phyloP scores from a whole-genome alignment of 352 stramenopile species.

The Phytophthora ramorum region DNA sequence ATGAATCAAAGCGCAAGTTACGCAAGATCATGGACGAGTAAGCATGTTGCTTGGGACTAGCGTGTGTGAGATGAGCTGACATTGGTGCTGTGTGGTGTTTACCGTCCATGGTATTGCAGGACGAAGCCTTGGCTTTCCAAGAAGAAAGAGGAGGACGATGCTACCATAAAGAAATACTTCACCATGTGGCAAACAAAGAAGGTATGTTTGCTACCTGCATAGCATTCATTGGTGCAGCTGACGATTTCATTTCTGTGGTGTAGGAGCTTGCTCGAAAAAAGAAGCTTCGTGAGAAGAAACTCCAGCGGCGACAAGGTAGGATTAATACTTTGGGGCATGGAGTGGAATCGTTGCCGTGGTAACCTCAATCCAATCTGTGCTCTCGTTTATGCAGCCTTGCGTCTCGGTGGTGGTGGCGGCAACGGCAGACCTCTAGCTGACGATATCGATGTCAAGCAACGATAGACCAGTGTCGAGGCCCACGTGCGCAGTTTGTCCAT shows the following conservation, averaged over 20 bases:
- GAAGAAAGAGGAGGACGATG: conserved; percentile 52
- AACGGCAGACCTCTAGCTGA: conserved; percentile 34
- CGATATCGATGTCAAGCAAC: conserved; percentile 32
- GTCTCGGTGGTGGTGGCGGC: conserved; percentile 27
- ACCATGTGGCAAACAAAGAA: conserved; percentile 73
- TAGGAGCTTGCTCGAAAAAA: conserved; percentile 77
- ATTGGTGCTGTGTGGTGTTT: conserved; percentile 4
- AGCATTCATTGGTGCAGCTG: not conserved
- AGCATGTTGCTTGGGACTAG: conserved; percentile 1
- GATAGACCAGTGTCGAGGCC: conserved; percentile 36
- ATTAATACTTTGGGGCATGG: not conserved
- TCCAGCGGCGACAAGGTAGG: conserved; percentile 65
- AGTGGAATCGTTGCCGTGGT: not conserved
- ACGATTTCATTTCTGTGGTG: not conserved
- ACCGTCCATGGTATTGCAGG: conserved; percentile 26
- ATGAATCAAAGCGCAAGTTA: conserved; percentile 67
- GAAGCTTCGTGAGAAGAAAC: conserved; percentile 79
- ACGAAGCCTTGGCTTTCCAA: conserved; percentile 71
- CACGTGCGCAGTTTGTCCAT: not conserved
- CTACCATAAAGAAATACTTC: conserved; percentile 62
- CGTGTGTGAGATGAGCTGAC: conserved; percentile 1
- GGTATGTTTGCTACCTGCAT: conserved; percentile 28
- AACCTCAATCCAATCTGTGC: not conserved
- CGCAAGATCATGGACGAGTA: conserved; percentile 64
- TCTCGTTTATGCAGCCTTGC: conserved; percentile 24